Percentiles rank a stretch among this genome's conserved stretches.
These are phyloP conservation scores for Teunomyces tritomae DNA, from an alignment of 805 yeast species.

Conservation along the genomic window DNA sequence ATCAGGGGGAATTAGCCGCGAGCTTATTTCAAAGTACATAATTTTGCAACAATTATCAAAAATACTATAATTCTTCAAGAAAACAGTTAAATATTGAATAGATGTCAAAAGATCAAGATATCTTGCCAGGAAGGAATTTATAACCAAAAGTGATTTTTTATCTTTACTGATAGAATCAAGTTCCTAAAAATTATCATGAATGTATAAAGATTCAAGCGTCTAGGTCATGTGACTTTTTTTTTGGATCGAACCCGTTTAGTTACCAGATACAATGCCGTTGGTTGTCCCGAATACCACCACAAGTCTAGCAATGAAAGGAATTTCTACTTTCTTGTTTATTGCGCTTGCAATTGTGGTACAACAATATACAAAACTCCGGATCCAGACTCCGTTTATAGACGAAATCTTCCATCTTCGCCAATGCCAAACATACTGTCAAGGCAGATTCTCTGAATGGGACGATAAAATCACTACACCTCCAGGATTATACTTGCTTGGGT, in stretches of 20 bases:
- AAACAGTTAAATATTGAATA: background rate
- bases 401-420: constrained; percentile 87
- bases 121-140: too few species aligned
- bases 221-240: background rate
- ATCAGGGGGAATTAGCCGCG: background rate
- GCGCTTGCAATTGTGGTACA: constrained; percentile 12
- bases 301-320: background rate
- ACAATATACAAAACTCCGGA: constrained; percentile 11
- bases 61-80: background rate
- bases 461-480: constrained; percentile 96
- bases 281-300: background rate
- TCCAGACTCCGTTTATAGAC: constrained; percentile 51
- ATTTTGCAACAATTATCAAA: background rate
- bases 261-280: background rate
- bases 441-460: constrained; percentile 72
- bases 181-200: background rate
- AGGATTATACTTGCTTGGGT: constrained; percentile 65
- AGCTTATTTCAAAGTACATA: background rate
- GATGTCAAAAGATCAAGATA: too few species aligned
- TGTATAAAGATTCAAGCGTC: background rate
- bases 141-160: background rate
- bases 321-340: constrained; percentile 5
- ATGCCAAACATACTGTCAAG: constrained; percentile 61
- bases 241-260: too few species aligned
- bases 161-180: background rate